Percentiles rank a stretch among this genome's conserved stretches.
Conservation (phyloP, 257 asterid species). For the Leonotis leonurus region DNA sequence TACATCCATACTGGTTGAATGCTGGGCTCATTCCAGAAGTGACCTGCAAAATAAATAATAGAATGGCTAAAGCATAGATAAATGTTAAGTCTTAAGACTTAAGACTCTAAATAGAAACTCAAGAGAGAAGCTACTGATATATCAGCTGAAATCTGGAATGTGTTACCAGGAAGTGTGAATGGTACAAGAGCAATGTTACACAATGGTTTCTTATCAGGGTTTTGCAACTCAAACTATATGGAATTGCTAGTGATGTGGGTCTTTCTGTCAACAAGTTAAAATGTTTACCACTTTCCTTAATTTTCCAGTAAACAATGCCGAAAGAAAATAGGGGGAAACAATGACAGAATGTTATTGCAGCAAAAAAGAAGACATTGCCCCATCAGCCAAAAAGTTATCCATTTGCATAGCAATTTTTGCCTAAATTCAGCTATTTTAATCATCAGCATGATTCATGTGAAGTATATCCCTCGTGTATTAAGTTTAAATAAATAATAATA, state of each 20-base stretch:
- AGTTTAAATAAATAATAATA: background rate
- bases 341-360: background rate
- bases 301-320: background rate
- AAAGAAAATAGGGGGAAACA: background rate
- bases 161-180: background rate
- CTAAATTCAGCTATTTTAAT: background rate
- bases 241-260: background rate
- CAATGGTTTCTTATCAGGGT: background rate
- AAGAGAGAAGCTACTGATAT: background rate
- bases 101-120: background rate
- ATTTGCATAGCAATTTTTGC: background rate
- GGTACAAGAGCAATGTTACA: background rate
- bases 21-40: slow-evolving; percentile 93
- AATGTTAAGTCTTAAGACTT: background rate
- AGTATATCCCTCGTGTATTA: background rate
- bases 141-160: background rate
- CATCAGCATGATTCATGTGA: background rate
- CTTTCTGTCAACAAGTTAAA: background rate
- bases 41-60: slow-evolving; percentile 39
- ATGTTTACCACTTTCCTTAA: background rate
- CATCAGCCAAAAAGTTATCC: background rate
- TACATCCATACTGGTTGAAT: slow-evolving; percentile 74
- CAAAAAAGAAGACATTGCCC: background rate
- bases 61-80: background rate
- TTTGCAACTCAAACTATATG: too few relatives aligned